phyloP scores from a whole-genome alignment of 2,329 filamentous ascomycete genomes.

The Colletotrichum chrysophilum region DNA sequence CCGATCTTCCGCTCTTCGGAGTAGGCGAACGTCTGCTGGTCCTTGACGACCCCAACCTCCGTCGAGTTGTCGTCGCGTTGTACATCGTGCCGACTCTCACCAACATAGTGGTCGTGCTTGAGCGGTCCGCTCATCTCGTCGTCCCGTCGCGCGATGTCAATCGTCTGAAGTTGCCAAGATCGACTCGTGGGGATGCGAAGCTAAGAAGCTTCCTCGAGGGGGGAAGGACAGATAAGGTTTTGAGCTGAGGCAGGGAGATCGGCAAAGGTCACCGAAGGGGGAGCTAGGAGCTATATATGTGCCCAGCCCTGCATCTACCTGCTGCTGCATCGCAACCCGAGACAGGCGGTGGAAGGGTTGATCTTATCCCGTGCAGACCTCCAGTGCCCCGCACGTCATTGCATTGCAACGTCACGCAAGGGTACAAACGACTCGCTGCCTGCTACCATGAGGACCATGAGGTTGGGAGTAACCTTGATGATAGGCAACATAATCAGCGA shows the following conservation, averaged over 20 bases:
- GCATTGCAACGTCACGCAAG: constrained; percentile 21
- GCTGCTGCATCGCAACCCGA: background rate
- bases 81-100: background rate
- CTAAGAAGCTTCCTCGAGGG: background rate
- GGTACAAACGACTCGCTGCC: background rate
- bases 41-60: background rate
- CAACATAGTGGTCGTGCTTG: constrained; percentile 6
- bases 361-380: background rate
- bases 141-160: background rate
- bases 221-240: background rate
- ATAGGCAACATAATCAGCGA: background rate
- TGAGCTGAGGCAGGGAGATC: background rate
- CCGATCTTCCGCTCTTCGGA: constrained; percentile 55
- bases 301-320: background rate
- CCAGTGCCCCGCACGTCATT: constrained; percentile 11
- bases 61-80: background rate
- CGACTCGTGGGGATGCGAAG: background rate
- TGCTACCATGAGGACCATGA: background rate
- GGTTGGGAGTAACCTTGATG: background rate
- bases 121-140: background rate
- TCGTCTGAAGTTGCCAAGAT: background rate
- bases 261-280: background rate
- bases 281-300: background rate
- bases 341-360: constrained; percentile 1
- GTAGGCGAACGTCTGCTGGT: constrained; percentile 38